These are phyloP conservation scores for Colletotrichum euphorbiae DNA, from an alignment of 2,329 filamentous ascomycete genomes.

Conservation along the genomic window DNA sequence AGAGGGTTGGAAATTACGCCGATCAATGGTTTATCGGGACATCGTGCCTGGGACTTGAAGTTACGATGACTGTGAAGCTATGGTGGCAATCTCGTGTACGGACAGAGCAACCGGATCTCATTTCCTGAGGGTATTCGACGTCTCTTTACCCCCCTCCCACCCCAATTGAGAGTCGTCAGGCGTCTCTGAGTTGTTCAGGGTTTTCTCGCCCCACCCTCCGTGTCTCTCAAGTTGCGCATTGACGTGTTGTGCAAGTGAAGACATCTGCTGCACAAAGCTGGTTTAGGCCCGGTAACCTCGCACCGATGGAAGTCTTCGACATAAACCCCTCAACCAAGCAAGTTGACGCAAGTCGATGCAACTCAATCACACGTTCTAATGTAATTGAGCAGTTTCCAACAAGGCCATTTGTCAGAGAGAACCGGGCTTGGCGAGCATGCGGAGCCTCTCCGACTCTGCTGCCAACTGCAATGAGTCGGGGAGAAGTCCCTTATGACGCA, in stretches of 20 bases:
- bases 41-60: slow-evolving; percentile 9
- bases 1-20: slow-evolving; percentile 18
- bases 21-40: slow-evolving; percentile 1
- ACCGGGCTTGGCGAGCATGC: not conserved
- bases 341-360: slow-evolving; percentile 15
- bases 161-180: not conserved
- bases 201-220: not conserved
- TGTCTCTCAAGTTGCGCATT: slow-evolving; percentile 16
- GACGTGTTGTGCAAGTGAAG: slow-evolving; percentile 14
- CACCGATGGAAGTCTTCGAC: not conserved
- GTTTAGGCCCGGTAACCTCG: not conserved
- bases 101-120: slow-evolving; percentile 25
- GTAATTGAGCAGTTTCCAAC: not conserved
- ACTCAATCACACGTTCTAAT: not conserved
- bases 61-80: slow-evolving; percentile 3
- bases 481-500: slow-evolving; percentile 19
- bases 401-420: slow-evolving; percentile 15
- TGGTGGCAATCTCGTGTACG: slow-evolving; percentile 29
- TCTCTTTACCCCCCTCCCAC: too few species aligned
- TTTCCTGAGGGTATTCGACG: slow-evolving; percentile 15
- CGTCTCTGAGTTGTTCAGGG: slow-evolving; percentile 14
- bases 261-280: not conserved
- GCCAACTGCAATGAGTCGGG: slow-evolving; percentile 23
- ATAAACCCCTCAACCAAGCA: not conserved
- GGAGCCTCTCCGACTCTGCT: slow-evolving; percentile 21